A percentile compares a stretch with the other conserved stretches of the same genome.
phyloP scores from a whole-genome alignment of 345 rosid genomes.

The Eucalyptus fibrosa region DNA sequence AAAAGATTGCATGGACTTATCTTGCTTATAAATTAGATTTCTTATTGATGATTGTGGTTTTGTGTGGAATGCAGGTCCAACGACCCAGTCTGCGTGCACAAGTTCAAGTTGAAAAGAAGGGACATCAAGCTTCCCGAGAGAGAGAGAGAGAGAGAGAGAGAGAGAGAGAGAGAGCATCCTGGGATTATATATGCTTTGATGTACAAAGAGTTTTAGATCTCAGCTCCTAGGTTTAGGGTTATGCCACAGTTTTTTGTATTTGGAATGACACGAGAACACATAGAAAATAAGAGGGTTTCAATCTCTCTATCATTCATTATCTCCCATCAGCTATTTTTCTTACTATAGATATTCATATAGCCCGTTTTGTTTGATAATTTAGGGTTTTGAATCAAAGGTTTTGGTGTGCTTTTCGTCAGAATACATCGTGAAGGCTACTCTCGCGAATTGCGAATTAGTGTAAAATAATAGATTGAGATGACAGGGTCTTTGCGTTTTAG shows the following conservation, averaged over 20 bases:
- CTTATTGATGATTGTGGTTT: not conserved
- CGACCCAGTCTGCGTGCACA: constrained; percentile 13
- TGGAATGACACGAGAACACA: not conserved
- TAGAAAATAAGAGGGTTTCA: not conserved
- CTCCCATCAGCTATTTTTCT: not conserved
- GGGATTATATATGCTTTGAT: not conserved
- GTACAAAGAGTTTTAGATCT: constrained; percentile 12
- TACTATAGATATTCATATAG: not conserved
- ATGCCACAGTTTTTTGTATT: not conserved
- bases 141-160: not conserved
- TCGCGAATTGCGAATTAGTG: not conserved
- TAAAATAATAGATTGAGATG: not conserved
- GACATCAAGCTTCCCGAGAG: not conserved
- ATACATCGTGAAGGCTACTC: not conserved
- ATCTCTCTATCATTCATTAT: not conserved
- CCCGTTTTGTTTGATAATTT: not conserved
- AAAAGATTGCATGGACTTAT: not conserved
- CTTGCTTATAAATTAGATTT: not conserved
- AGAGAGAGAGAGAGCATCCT: not conserved
- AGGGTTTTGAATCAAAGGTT: not conserved
- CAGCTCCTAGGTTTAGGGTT: not conserved
- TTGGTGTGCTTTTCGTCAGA: not conserved
- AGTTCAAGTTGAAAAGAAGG: constrained; percentile 6
- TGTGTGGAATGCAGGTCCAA: constrained; percentile 8
- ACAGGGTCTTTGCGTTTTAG: not conserved